Base-by-base conservation (phyloP, 129 eudicot genomes). In the carrot (Daucus carota) region DNA sequence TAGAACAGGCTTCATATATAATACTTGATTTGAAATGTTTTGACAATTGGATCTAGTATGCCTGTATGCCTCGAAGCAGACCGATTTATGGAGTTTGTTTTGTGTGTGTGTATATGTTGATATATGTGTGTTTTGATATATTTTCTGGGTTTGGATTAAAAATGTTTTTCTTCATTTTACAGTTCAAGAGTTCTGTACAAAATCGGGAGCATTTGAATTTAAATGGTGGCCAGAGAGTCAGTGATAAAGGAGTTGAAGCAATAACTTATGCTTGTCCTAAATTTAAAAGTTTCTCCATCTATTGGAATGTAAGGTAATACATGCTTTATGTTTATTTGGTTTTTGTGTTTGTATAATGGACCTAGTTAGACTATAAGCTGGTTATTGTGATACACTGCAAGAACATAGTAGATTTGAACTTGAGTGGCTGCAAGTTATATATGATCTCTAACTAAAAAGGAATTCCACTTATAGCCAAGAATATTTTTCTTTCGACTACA, bases 391-490 rank as follows among this genome's bases (percentile, higher is more conserved):
- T 84, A 80, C 86, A 92, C 77, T 95, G 99, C 85, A 89, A 88
- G 79, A 85, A 81, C 68, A 81, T 95, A 47, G 82, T 84, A 81
- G 97, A 95, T 80, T 82, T 95, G 87, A 95, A 95, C 86, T 75
- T 95, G 78, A 95, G 99, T 85, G 99, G 99, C 79, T 95, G 97
- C 72, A 95, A 91, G 97, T 97, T 95, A 85, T 71, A 59, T 47
- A 67, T 63, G 20, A 63, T 40, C 2, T 6, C 50, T 13, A 18
- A 22, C 20, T 75, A 42, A n/a, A 24, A 29, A 52, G 40, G 65
- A 17, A 32, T 75, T 76, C 73, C 5, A 32, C 14, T 73, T 48
- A 50, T 31, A 24, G 22, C 73, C 66, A 65, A 52, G 33, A 46
- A 42, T 76, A 31, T 36, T 40, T 43, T 45, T 72, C 31, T 60